Evolutionary conservation across 2,329 filamentous ascomycete species (phyloP).

Genomic region (Epichloe gansuensis): DNA sequence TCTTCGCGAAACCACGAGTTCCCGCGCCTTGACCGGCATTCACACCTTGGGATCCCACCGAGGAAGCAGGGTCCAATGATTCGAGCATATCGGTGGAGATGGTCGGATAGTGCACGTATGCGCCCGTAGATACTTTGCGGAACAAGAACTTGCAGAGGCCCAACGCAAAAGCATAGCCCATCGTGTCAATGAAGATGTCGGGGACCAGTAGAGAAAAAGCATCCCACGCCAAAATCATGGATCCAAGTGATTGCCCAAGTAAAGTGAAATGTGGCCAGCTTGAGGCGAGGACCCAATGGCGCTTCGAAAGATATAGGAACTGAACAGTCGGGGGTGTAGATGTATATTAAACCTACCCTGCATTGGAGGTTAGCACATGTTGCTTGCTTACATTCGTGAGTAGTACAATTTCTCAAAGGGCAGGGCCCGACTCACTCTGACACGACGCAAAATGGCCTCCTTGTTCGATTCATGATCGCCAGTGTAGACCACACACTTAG

Average conservation of each 20-base stretch:
- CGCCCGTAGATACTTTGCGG: conserved; percentile 65
- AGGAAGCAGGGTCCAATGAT: conserved; percentile 55
- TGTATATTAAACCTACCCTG: conserved; percentile 85
- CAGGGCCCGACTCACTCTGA: conserved; percentile 42
- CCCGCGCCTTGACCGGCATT: conserved; percentile 77
- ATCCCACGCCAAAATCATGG: conserved; percentile 77
- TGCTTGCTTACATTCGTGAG: too few relatives aligned
- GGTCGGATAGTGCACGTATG: conserved; percentile 96
- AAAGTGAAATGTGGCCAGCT: conserved; percentile 90
- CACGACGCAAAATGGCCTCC: conserved; percentile 61
- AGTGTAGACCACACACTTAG: conserved; percentile 87
- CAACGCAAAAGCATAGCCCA: conserved; percentile 91
- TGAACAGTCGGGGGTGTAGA: conserved; percentile 68
- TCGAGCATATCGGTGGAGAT: conserved; percentile 97
- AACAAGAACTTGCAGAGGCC: conserved; percentile 77
- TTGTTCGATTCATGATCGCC: conserved; percentile 87
- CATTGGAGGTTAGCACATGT: background rate
- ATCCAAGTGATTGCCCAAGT: conserved; percentile 85
- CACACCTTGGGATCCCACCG: conserved; percentile 53
- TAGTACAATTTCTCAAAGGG: background rate
- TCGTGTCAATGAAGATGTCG: conserved; percentile 92
- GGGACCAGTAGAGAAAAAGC: conserved; percentile 86
- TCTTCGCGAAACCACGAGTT: conserved; percentile 58
- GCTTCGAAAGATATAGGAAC: conserved; percentile 83
- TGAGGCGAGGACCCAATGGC: conserved; percentile 72